Conservation (phyloP, 1,284 basidiomycete genomes). For the Papiliotrema terrestris region DNA sequence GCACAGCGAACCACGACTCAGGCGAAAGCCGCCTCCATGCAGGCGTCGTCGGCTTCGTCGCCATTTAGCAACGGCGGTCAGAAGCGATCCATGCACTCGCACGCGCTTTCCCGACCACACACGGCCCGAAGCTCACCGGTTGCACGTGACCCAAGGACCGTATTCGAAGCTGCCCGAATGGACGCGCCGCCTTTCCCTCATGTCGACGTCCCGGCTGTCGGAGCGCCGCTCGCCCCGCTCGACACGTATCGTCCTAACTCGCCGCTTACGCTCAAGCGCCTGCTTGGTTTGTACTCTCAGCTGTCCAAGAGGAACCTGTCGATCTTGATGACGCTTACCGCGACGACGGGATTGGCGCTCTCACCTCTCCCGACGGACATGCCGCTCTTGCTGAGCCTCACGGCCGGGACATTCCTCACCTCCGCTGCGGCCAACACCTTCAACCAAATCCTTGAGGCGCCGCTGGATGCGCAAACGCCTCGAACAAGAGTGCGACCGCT, state of each 20-base stretch:
- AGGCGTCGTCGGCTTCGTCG: slow-evolving; percentile 1
- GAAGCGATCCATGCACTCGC: slow-evolving; percentile 15
- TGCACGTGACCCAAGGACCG: slow-evolving; percentile 17
- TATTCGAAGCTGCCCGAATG: slow-evolving; percentile 32
- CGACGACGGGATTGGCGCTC: slow-evolving; percentile 90
- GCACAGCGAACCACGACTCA: background rate
- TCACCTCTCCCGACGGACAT: slow-evolving; percentile 80
- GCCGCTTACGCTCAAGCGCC: slow-evolving; percentile 56
- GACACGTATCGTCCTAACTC: slow-evolving; percentile 46
- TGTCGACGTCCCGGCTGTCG: slow-evolving; percentile 29
- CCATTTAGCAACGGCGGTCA: slow-evolving; percentile 14
- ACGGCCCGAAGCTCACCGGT: slow-evolving; percentile 18
- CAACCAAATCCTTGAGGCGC: slow-evolving; percentile 92
- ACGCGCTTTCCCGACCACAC: slow-evolving; percentile 17
- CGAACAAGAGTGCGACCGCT: slow-evolving; percentile 86
- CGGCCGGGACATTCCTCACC: slow-evolving; percentile 84
- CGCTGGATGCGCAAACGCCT: slow-evolving; percentile 95
- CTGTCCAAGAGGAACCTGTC: slow-evolving; percentile 86
- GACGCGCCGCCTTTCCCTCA: slow-evolving; percentile 28
- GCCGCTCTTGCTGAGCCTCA: slow-evolving; percentile 79
- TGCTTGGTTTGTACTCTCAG: slow-evolving; percentile 69
- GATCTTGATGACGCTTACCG: slow-evolving; percentile 81
- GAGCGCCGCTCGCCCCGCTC: slow-evolving; percentile 35
- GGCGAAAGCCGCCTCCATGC: background rate
- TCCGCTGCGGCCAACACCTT: slow-evolving; percentile 90